phyloP scores from a whole-genome alignment of 176 grass and related monocot genomes.

The Panicum miliaceum region DNA sequence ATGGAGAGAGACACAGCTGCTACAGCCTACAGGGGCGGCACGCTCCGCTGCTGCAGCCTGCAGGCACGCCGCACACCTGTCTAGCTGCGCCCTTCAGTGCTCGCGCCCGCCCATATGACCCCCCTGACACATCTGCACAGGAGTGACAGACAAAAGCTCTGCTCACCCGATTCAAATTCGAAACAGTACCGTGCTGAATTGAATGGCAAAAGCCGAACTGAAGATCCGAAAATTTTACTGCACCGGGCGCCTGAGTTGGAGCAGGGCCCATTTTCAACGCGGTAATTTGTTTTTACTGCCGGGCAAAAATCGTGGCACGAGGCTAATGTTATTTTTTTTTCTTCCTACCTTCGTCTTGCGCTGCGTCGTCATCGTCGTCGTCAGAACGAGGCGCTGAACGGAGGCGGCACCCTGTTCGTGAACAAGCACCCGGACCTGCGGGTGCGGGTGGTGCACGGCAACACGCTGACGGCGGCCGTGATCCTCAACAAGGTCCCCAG shows the following conservation, averaged over 20 bases:
- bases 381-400: conserved; percentile 89
- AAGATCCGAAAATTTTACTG: too few relatives aligned
- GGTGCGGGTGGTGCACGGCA: conserved; percentile 90
- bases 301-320: too few relatives aligned
- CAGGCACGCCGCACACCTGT: background rate
- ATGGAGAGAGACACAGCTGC: background rate
- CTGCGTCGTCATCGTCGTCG: background rate
- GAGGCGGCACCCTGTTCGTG: conserved; percentile 86
- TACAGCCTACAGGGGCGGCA: too few relatives aligned
- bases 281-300: background rate
- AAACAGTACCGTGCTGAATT: background rate
- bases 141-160: background rate
- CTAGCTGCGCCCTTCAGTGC: conserved; percentile 1
- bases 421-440: conserved; percentile 73
- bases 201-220: too few relatives aligned
- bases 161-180: background rate
- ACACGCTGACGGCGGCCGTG: conserved; percentile 92
- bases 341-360: too few relatives aligned
- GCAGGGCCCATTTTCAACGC: background rate
- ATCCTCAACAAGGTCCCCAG: conserved; percentile 88
- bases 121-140: conserved; percentile 10
- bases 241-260: too few relatives aligned
- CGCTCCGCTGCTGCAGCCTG: background rate
- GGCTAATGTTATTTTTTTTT: background rate
- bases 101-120: background rate